Evolutionary conservation across 164 flowering plant species (phyloP), one percentile per base, ranked within the genome.

Genomic region (Protea cynaroides): DNA sequence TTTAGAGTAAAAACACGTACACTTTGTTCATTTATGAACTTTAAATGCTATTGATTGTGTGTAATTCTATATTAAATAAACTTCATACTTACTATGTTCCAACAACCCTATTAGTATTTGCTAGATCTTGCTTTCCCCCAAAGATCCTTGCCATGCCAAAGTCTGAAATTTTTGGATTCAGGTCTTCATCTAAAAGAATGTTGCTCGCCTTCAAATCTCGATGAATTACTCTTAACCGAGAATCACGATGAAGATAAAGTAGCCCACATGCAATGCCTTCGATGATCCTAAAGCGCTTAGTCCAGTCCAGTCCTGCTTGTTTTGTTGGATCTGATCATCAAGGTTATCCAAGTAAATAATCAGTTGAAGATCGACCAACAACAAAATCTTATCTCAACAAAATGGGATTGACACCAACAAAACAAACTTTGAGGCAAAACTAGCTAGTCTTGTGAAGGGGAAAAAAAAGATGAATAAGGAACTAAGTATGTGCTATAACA

Each of bases 91-190:
- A 75, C 78, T 61, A 75, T 58, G 78, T 75, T 3, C 78, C 74
- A 23, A 75, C 74, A 8, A 74, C 65, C 59, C 69, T 74, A 46
- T 46, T 65, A 25, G 78, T 71, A 62, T 71, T 75, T 61, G 65
- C 72, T 62, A 68, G 56, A 19, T 51, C 52, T 61, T 75, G 72
- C 59, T 75, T 58, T 40, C 69, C 46, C 0, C 67, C 67, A 14
- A 71, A 65, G 10, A 68, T 75, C 64, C 73, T 71, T 8, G 96
- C 96, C 88, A 91, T 78, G 36, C 97, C 97, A 65, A 90, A 90
- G 68, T 90, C 92, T 43, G 97, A 90, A 40, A 90, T 86, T 66
- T 88, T 90, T 0, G 92, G 95, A 61, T 73, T 82, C 97, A 88
- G 83, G 2, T 83, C 85, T 58, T 68, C 79, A 64, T 87, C 96